phyloP scores from a whole-genome alignment of 2,329 filamentous ascomycete species.

The Beauveria varroae region DNA sequence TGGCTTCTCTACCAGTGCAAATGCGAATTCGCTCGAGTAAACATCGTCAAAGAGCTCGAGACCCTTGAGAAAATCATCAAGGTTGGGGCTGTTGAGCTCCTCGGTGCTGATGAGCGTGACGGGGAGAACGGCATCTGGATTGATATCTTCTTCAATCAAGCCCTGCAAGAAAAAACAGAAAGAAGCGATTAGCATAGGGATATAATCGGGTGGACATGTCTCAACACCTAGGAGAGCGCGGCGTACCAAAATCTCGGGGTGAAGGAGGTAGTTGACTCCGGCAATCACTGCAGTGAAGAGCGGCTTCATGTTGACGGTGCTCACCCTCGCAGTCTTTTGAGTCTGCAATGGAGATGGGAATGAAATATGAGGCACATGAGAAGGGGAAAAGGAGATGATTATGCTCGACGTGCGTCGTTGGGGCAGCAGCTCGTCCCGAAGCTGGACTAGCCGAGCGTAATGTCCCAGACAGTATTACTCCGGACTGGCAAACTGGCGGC shows the following conservation, averaged over 20 bases:
- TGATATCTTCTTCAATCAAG: constrained; percentile 33
- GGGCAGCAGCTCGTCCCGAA: background rate
- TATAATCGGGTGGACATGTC: background rate
- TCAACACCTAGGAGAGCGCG: background rate
- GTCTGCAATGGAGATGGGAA: background rate
- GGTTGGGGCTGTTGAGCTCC: constrained; percentile 27
- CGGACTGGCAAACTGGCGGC: background rate
- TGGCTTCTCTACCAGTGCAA: constrained; percentile 32
- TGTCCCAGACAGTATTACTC: background rate
- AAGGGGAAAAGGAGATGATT: background rate
- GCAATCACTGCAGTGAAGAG: constrained; percentile 10
- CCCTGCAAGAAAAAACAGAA: constrained; percentile 20
- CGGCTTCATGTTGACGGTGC: constrained; percentile 9
- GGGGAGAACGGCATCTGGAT: constrained; percentile 32
- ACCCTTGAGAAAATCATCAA: constrained; percentile 26
- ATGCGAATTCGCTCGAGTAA: constrained; percentile 30
- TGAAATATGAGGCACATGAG: background rate
- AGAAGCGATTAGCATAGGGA: background rate
- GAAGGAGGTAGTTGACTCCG: constrained; percentile 10
- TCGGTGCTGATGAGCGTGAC: constrained; percentile 31
- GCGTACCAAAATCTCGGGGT: constrained; percentile 9
- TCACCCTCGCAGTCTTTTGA: background rate
- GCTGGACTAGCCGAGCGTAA: background rate
- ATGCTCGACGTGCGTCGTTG: background rate
- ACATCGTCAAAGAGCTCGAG: constrained; percentile 31